Base-by-base conservation (phyloP, 495 filamentous ascomycete genomes). In the Penicillium mononematosum region DNA sequence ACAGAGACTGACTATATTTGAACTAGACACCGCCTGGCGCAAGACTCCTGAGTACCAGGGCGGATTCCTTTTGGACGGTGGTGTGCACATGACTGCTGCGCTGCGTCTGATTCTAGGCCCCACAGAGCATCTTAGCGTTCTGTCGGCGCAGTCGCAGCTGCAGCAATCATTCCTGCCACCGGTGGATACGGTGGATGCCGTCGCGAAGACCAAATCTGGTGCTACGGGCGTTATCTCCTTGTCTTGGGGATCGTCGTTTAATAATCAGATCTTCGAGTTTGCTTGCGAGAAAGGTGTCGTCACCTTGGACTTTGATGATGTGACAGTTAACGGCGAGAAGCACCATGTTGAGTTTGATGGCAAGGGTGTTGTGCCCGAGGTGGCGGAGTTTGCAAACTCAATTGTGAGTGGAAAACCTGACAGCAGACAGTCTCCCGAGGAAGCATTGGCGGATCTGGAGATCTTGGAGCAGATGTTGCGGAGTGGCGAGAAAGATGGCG, bases 11-110 rank as follows among this genome's bases (percentile, higher is more conserved):
- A 27, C 51, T 19, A 53, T 17, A 2, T 24, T 11, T 34, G 14
- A 12, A 46, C 9, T 39, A 77, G 75, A 88, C 52, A 95, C 90
- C 2, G 72, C 77, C 47, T 94, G 90, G 90, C 83, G 90, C 19
- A 89, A 87, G 63, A 79, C 56, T 14, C 89, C 89, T 0, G 72
- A 79, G 34, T 82, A 91, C 63, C 87, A 90, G 65, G 90, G 88
- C 24, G 90, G 90, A 19, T 94, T 92, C 62, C 66, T 92, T 19
- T 74, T 93, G 1, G 90, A 92, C 59, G 89, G 85, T 4, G 89
- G 90, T 3, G 83, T 94, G 7, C 90, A 92, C 65, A 83, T 81
- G 53, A 73, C 85, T 31, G 90, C 89, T 17, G 86, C 73, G 0
- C 70, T 86, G 9, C 73, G 87, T 45, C 63, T 83, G 43, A 67